A percentile compares a stretch with the other conserved stretches of the same genome.
phyloP scores from a whole-genome alignment of 768 basidiomycete genomes.

The Mycena rebaudengoi region DNA sequence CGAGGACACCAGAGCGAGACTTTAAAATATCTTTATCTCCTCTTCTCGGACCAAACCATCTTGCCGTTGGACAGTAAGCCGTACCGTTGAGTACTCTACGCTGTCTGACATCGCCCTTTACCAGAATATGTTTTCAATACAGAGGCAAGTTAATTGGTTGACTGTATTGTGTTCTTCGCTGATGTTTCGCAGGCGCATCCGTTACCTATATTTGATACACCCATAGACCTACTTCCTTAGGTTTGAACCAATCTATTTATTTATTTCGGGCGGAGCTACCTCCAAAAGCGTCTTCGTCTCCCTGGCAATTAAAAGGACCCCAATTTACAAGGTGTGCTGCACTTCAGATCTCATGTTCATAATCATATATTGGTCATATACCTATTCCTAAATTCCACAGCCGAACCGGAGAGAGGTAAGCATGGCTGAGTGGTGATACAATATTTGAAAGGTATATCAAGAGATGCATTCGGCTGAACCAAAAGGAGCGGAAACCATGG shows the following conservation, averaged over 20 bases:
- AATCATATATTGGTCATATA: constrained; percentile 15
- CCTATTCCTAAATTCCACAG: constrained; percentile 12
- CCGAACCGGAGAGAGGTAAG: constrained; percentile 8
- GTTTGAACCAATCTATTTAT: constrained; percentile 12
- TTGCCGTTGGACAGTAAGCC: constrained; percentile 78
- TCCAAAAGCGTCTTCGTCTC: not conserved
- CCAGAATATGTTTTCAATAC: constrained; percentile 30
- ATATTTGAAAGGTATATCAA: too few species aligned
- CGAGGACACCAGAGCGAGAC: constrained; percentile 75
- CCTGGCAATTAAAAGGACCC: not conserved
- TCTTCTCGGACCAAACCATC: constrained; percentile 80
- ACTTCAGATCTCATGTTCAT: constrained; percentile 1
- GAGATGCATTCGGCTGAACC: too few species aligned
- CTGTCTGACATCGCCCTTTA: not conserved
- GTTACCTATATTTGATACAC: constrained; percentile 27
- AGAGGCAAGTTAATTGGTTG: constrained; percentile 12
- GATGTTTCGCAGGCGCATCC: constrained; percentile 24
- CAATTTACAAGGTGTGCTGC: not conserved
- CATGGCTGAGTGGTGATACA: constrained; percentile 16
- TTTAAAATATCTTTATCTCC: constrained; percentile 88
- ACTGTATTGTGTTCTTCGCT: not conserved
- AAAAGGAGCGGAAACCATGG: too few species aligned
- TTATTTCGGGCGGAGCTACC: not conserved
- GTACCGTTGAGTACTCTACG: not conserved
- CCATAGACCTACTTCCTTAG: constrained; percentile 6